Base-by-base conservation (phyloP, 148 eudicot genomes). In the Selenicereus undatus region DNA sequence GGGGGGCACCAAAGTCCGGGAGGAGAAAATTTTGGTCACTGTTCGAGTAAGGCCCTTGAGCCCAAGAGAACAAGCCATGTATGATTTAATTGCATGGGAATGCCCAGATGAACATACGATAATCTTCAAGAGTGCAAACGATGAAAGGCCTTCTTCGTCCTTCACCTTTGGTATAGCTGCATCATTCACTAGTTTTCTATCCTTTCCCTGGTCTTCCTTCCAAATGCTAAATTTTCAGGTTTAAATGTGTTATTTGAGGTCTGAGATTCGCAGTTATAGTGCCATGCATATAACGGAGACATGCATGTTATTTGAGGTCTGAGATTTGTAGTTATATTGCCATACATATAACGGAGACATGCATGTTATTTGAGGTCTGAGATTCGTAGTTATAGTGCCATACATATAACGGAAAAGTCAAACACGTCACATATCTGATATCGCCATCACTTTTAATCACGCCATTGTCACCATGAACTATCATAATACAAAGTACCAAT, bases 11-110 rank as follows among this genome's bases (percentile, higher is more conserved):
- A 97, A 83, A 82, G 86, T 82, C 50, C 89, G 82, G 0, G 98
- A 93, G 81, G 99, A 97, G 83, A 97, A 97, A 81, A 97, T 97
- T 76, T 84, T 90, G 6, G 99, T 97, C 18, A 97, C 98, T 8
- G 94, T 97, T 79, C 89, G 99, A 72, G 86, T 97, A 21, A 88
- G 99, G 89, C 99, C 99, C 21, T 79, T 97, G 76, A 94, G 87
- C 81, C 76, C 97, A 7, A 92, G 89, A 88, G 99, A 97, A 69
- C 84, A 87, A 81, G 92, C 99, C 7, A 85, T 85, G 74, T 97
- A 92, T 83, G 99, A 97, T 88, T 92, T 97, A 76, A 86, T 97
- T 79, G 94, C 99, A 26, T 94, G 97, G 97, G 99, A 97, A 1
- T 84, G 91, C 77, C 82, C 88, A 22, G 90, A 97, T 86, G 91